These are phyloP conservation scores for Naganishia liquefaciens DNA, from an alignment of 1,284 basidiomycete genomes.

Conservation along the genomic window DNA sequence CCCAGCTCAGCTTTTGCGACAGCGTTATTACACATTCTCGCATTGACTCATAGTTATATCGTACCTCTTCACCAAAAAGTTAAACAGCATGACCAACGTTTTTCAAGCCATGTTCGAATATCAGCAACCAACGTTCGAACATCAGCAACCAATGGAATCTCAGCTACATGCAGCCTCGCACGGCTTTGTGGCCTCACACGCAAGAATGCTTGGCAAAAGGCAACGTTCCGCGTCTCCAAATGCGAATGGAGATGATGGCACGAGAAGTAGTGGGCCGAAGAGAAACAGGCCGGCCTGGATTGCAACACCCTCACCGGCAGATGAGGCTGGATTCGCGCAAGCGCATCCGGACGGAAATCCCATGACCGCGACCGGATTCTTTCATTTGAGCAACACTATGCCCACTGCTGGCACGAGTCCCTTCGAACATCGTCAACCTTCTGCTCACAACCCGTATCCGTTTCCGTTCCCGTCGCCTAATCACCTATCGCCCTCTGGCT, in stretches of 20 bases:
- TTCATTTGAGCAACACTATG: conserved; percentile 6
- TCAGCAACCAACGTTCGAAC: conserved; percentile 15
- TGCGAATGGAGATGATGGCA: conserved; percentile 5
- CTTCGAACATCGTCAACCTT: conserved; percentile 1
- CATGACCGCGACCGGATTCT: conserved; percentile 2
- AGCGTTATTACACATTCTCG: too few relatives aligned
- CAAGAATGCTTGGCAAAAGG: conserved; percentile 20
- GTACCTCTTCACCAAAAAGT: neutral
- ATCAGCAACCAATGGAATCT: conserved; percentile 7
- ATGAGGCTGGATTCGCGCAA: neutral
- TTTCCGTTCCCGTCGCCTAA: conserved; percentile 25
- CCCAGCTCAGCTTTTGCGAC: too few relatives aligned
- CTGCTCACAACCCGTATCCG: conserved; percentile 15
- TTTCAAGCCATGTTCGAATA: conserved; percentile 14
- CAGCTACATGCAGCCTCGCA: conserved; percentile 1
- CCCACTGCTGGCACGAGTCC: neutral
- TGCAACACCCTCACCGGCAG: conserved; percentile 2
- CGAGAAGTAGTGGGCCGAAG: conserved; percentile 6
- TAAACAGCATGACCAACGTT: conserved; percentile 13
- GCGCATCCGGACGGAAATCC: neutral
- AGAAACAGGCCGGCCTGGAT: conserved; percentile 20
- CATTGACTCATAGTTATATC: neutral
- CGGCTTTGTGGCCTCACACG: conserved; percentile 8
- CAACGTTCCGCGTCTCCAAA: conserved; percentile 15
- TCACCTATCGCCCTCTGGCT: conserved; percentile 21